These are phyloP conservation scores for Chaetoceros muelleri DNA, from an alignment of 108 stramenopile species.

Conservation along the genomic window DNA sequence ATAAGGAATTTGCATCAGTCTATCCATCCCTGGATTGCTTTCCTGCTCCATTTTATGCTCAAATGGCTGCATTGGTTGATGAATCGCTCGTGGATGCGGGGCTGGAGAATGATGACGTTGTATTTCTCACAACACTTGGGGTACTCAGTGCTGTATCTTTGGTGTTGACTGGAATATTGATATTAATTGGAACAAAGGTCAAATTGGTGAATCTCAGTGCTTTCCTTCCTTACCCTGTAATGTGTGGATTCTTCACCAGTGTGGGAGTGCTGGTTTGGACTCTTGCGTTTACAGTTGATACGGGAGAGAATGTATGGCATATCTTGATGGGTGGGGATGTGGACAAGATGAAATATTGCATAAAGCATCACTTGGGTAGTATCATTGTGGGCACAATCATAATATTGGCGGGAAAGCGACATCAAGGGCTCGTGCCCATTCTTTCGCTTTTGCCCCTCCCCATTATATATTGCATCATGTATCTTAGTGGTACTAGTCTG, in stretches of 20 bases:
- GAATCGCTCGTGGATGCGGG: slow-evolving; percentile 13
- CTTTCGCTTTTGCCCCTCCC: slow-evolving; percentile 28
- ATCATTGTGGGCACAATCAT: slow-evolving; percentile 31
- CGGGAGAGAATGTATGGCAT: slow-evolving; percentile 18
- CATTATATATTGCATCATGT: slow-evolving; percentile 31
- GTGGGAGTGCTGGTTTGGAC: slow-evolving; percentile 60
- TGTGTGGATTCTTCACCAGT: slow-evolving; percentile 72
- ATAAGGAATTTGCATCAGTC: slow-evolving; percentile 11
- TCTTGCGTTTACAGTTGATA: slow-evolving; percentile 46
- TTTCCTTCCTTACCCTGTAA: slow-evolving; percentile 51
- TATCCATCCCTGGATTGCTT: slow-evolving; percentile 53
- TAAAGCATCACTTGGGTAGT: slow-evolving; percentile 41
- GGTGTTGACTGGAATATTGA: slow-evolving; percentile 23
- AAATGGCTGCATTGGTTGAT: slow-evolving; percentile 44
- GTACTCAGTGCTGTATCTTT: slow-evolving; percentile 43
- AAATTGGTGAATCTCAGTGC: slow-evolving; percentile 54
- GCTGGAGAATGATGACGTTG: slow-evolving; percentile 14
- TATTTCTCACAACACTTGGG: slow-evolving; percentile 50
- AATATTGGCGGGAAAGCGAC: slow-evolving; percentile 40
- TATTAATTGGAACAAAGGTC: slow-evolving; percentile 37
- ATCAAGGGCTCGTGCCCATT: slow-evolving; percentile 36
- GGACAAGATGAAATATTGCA: slow-evolving; percentile 5
- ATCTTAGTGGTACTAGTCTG: slow-evolving; percentile 24
- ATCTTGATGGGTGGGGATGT: slow-evolving; percentile 25
- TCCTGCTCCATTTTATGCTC: slow-evolving; percentile 58